Conservation (phyloP, 2,329 filamentous ascomycete genomes). For the Aspergillus pseudoglaucus region DNA sequence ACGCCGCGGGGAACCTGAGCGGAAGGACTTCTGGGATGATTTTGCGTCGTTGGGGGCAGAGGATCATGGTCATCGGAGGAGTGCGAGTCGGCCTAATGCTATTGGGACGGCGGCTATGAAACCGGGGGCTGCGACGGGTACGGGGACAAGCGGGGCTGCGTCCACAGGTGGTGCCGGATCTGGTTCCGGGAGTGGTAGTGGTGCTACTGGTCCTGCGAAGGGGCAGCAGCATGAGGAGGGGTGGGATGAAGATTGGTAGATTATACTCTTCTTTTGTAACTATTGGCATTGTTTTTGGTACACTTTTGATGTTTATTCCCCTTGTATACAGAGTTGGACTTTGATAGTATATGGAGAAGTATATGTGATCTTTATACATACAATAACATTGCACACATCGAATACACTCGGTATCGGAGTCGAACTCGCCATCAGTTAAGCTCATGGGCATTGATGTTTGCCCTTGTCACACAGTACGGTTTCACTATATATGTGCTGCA, state of each 20-base stretch:
- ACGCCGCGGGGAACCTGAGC: slow-evolving; percentile 49
- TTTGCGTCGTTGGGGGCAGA: slow-evolving; percentile 61
- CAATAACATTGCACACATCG: too few species aligned
- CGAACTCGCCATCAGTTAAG: too few species aligned
- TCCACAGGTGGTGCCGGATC: too few species aligned
- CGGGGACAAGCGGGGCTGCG: slow-evolving; percentile 12
- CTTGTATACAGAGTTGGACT: too few species aligned
- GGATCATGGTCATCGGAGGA: slow-evolving; percentile 18
- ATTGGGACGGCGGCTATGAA: slow-evolving; percentile 62
- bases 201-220: slow-evolving; percentile 3
- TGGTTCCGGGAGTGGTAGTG: neutral
- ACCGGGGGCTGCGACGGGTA: neutral
- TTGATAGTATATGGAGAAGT: too few species aligned
- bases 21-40: slow-evolving; percentile 86
- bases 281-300: neutral
- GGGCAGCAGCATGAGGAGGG: slow-evolving; percentile 37
- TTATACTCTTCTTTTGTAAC: slow-evolving; percentile 3
- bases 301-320: neutral
- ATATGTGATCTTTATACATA: too few species aligned
- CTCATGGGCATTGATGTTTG: too few species aligned
- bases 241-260: slow-evolving; percentile 50
- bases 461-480: too few species aligned
- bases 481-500: too few species aligned
- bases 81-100: slow-evolving; percentile 39
- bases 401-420: too few species aligned